Conservation (phyloP, 2,329 filamentous ascomycete genomes). For the Ascochyta viciae-villosae region DNA sequence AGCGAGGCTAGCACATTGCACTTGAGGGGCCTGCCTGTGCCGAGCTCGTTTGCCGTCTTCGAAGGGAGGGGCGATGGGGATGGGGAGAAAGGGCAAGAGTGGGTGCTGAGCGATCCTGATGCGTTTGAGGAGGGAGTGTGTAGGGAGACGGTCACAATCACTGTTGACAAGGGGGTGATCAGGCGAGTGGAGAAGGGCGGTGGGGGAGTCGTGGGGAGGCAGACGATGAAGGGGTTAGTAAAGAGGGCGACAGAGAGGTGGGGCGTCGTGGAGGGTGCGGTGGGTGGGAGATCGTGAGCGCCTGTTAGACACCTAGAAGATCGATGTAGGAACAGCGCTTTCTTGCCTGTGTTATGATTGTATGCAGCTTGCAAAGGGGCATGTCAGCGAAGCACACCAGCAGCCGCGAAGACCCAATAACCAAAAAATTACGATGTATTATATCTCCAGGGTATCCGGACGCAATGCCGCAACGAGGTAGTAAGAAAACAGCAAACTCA, state of each 20-base stretch:
- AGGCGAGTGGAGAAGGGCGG: slow-evolving; percentile 84
- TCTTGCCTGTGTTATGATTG: too few relatives aligned
- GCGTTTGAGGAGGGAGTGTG: slow-evolving; percentile 87
- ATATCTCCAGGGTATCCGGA: slow-evolving; percentile 8
- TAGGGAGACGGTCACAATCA: slow-evolving; percentile 80
- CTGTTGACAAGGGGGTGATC: slow-evolving; percentile 79
- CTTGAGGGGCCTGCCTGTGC: slow-evolving; percentile 73
- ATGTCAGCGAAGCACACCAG: not conserved
- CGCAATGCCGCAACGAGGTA: not conserved
- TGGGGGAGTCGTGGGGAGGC: slow-evolving; percentile 71
- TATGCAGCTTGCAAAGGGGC: not conserved
- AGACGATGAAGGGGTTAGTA: slow-evolving; percentile 67
- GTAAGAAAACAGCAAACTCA: not conserved
- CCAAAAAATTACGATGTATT: slow-evolving; percentile 1
- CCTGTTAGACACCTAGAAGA: not conserved
- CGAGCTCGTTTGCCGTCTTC: slow-evolving; percentile 81
- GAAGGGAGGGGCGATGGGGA: slow-evolving; percentile 53
- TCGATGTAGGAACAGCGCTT: not conserved
- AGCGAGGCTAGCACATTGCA: slow-evolving; percentile 63
- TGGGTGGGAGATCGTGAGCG: slow-evolving; percentile 17
- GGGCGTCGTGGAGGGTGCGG: slow-evolving; percentile 58
- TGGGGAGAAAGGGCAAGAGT: slow-evolving; percentile 52
- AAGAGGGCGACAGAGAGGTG: slow-evolving; percentile 69
- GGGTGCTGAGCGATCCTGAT: slow-evolving; percentile 89
- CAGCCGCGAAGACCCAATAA: not conserved